Conservation (phyloP, 441 rosid species). For the Metrosideros polymorpha region DNA sequence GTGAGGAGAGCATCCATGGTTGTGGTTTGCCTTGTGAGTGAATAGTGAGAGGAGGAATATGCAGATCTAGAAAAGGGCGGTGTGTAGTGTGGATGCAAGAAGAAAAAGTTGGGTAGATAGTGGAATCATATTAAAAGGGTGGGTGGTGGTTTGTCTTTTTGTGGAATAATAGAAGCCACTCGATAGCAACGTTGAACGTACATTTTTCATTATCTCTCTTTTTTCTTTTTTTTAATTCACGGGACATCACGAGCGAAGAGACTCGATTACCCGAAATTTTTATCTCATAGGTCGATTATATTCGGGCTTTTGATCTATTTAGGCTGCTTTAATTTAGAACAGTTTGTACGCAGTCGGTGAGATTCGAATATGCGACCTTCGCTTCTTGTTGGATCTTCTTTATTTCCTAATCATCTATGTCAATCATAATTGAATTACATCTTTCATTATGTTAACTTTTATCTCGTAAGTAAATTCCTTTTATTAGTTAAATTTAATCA, state of each 20-base stretch:
- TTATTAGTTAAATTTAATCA: neutral
- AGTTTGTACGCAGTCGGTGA: neutral
- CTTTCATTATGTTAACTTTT: too few relatives aligned
- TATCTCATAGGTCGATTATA: too few relatives aligned
- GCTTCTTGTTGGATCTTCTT: too few relatives aligned
- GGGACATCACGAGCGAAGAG: neutral
- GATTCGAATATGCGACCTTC: too few relatives aligned
- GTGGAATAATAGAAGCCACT: neutral
- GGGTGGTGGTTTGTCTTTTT: neutral
- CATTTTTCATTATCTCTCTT: neutral
- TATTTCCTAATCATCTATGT: too few relatives aligned
- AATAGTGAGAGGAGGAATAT: neutral
- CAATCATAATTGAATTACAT: rapidly evolving
- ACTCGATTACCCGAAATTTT: neutral
- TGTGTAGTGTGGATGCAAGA: neutral
- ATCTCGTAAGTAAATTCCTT: neutral
- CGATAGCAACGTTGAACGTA: neutral
- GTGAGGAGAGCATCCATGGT: conserved; percentile 72
- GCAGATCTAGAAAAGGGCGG: neutral
- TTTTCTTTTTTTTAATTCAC: too few relatives aligned
- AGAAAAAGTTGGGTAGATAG: neutral
- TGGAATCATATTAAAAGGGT: neutral
- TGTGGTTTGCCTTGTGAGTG: neutral
- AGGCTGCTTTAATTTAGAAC: neutral
- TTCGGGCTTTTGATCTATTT: too few relatives aligned